phyloP scores from a whole-genome alignment of 805 yeast genomes.

The Barnettozyma salicaria region DNA sequence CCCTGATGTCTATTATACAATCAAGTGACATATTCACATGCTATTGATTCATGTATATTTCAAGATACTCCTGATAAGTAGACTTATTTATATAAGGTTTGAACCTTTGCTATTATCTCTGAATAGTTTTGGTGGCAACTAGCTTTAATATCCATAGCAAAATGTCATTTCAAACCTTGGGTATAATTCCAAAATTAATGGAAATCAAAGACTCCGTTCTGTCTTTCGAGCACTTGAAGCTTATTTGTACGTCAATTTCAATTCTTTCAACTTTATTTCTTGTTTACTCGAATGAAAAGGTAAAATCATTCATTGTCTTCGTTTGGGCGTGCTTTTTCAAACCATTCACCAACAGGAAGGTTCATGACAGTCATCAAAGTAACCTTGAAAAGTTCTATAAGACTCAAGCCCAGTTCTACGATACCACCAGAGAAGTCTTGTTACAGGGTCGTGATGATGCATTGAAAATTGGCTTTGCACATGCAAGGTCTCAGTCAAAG shows the following conservation, averaged over 20 bases:
- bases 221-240: constrained; percentile 6
- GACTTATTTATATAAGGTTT: no score
- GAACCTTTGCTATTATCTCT: no score
- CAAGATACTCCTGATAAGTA: no score
- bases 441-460: constrained; percentile 69
- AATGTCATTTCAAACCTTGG: constrained; percentile 7
- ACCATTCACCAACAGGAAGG: constrained; percentile 27
- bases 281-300: constrained; percentile 16
- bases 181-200: constrained; percentile 2
- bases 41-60: no score
- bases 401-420: constrained; percentile 74
- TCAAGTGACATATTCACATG: no score
- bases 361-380: constrained; percentile 27
- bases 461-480: constrained; percentile 52
- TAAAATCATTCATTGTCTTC: constrained; percentile 24
- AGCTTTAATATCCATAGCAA: no score
- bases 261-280: constrained; percentile 8
- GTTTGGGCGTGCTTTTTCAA: constrained; percentile 32
- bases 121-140: no score
- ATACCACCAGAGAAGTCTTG: constrained; percentile 58
- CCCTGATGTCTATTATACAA: no score
- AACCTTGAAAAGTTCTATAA: constrained; percentile 59
- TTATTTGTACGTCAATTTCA: constrained; percentile 8
- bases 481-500: constrained; percentile 33
- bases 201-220: constrained; percentile 7